Conservation (phyloP, 1,284 basidiomycete species). For the Apiotrichum domesticum region DNA sequence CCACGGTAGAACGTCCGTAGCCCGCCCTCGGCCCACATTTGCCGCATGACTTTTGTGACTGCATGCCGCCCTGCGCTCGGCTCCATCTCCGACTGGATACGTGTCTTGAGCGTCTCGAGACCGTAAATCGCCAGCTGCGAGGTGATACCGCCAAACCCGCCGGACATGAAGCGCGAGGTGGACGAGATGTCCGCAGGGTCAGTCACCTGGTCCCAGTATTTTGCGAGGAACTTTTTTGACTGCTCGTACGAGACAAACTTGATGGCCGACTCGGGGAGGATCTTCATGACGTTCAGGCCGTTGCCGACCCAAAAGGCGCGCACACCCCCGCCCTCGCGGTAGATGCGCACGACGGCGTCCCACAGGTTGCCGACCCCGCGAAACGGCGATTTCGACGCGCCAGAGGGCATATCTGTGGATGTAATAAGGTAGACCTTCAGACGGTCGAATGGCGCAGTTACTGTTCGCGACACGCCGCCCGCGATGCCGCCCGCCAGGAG, state of each 20-base stretch:
- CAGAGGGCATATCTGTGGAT: constrained; percentile 42
- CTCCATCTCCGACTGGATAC: constrained; percentile 81
- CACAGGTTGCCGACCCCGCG: constrained; percentile 53
- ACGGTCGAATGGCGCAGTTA: constrained; percentile 96
- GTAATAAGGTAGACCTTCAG: constrained; percentile 97
- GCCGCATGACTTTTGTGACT: constrained; percentile 56
- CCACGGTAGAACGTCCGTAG: constrained; percentile 85
- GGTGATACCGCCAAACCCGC: constrained; percentile 88
- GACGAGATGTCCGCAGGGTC: constrained; percentile 87
- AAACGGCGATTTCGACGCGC: constrained; percentile 36
- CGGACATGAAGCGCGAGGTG: constrained; percentile 84
- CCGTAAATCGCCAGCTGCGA: constrained; percentile 68
- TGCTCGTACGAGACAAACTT: constrained; percentile 97
- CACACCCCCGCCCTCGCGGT: constrained; percentile 74
- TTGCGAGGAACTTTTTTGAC: constrained; percentile 87
- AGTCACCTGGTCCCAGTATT: constrained; percentile 83
- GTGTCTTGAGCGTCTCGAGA: constrained; percentile 58
- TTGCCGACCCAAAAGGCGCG: constrained; percentile 83
- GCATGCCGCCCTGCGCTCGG: constrained; percentile 56
- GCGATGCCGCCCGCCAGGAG: constrained; percentile 89
- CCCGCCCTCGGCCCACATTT: constrained; percentile 73
- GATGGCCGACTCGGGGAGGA: constrained; percentile 95
- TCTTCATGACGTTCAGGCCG: constrained; percentile 63
- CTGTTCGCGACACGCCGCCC: constrained; percentile 88
- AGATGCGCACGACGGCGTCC: constrained; percentile 70